Evolutionary conservation across 176 grass and related monocot genomes (phyloP).

Genomic region (Raddia guianensis): DNA sequence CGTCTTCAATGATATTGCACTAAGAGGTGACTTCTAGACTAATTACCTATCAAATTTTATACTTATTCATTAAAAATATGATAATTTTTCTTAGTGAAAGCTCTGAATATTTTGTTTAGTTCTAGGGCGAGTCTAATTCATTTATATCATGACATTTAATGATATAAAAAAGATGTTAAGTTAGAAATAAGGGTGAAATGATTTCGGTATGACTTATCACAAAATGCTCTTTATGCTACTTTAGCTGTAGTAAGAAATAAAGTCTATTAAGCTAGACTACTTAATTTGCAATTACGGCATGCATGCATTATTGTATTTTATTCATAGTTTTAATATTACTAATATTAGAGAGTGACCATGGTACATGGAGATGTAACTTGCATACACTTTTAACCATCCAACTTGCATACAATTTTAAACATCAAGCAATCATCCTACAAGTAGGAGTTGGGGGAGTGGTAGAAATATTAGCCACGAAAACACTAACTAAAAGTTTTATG

Average conservation of each 20-base stretch:
- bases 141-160: no score
- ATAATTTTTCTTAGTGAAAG: neutral
- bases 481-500: no score
- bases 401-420: no score
- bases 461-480: no score
- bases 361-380: no score
- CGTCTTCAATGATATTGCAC: constrained; percentile 1
- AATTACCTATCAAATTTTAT: neutral
- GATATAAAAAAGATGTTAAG: no score
- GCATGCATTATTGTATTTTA: neutral
- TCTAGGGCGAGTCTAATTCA: neutral
- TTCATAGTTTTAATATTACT: neutral
- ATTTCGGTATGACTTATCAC: neutral
- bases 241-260: neutral
- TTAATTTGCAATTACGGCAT: neutral
- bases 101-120: neutral
- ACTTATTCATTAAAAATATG: neutral
- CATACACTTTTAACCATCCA: no score
- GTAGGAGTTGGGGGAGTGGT: no score
- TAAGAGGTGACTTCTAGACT: constrained; percentile 40
- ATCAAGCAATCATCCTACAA: no score
- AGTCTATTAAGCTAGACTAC: neutral
- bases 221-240: neutral
- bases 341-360: no score
- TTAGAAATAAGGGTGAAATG: no score